phyloP scores from a whole-genome alignment of 306 rosid genomes.

The Sechiopsis laciniata region DNA sequence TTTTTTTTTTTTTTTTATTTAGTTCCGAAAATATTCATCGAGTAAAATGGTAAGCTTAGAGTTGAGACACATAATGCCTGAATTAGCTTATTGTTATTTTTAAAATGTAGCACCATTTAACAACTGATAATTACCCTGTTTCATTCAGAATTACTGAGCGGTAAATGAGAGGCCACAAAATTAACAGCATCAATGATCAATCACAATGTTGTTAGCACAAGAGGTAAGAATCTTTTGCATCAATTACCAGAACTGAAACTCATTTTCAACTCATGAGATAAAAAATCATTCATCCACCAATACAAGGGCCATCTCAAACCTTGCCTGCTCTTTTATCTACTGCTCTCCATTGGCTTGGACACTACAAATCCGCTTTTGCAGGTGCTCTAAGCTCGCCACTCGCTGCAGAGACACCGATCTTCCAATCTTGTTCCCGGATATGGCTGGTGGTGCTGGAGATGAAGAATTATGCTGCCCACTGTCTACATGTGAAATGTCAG shows the following conservation, averaged over 20 bases:
- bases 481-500: slow-evolving; percentile 45
- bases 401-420: slow-evolving; percentile 53
- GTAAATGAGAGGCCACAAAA: slow-evolving; percentile 9
- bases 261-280: slow-evolving; percentile 8
- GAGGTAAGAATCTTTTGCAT: neutral
- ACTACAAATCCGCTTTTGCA: slow-evolving; percentile 79
- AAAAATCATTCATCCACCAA: neutral
- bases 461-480: slow-evolving; percentile 40
- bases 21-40: no score
- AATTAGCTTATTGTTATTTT: neutral
- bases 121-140: neutral
- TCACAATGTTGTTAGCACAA: slow-evolving; percentile 8
- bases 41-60: no score
- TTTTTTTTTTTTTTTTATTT: no score
- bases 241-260: slow-evolving; percentile 8
- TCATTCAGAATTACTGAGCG: neutral
- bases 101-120: neutral
- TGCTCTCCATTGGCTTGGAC: slow-evolving; percentile 43
- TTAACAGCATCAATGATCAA: neutral
- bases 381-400: slow-evolving; percentile 93
- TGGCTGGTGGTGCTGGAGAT: slow-evolving; percentile 23
- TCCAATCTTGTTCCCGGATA: slow-evolving; percentile 44
- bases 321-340: slow-evolving; percentile 29
- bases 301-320: neutral
- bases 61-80: neutral